Conservation (phyloP, 306 rosid genomes). For the Ochetophila trinervis region DNA sequence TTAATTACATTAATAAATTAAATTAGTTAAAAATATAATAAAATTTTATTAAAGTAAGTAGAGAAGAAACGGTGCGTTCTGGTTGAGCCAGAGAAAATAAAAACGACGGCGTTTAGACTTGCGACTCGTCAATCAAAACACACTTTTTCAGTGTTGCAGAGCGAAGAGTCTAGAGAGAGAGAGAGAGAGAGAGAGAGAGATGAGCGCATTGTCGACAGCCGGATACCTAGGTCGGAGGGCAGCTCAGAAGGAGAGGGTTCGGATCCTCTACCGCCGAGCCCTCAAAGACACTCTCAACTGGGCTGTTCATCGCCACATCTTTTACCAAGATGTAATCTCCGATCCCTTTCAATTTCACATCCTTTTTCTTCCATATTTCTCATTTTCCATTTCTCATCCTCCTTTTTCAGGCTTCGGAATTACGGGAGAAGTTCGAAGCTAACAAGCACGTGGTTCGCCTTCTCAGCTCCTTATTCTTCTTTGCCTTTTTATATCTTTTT, state of each 20-base stretch:
- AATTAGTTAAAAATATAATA: no score
- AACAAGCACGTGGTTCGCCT: constrained; percentile 71
- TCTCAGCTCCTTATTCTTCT: not conserved
- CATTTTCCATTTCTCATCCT: not conserved
- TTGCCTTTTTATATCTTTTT: not conserved
- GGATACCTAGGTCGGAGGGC: constrained; percentile 79
- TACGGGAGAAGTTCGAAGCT: constrained; percentile 81
- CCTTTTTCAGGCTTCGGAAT: constrained; percentile 62
- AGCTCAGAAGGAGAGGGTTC: constrained; percentile 90
- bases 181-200: constrained; percentile 22
- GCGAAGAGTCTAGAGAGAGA: not conserved
- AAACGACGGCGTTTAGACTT: not conserved
- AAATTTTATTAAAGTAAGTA: no score
- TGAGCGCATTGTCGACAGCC: constrained; percentile 52
- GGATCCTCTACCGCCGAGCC: constrained; percentile 89
- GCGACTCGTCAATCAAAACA: no score
- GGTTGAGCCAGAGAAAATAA: no score
- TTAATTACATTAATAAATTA: no score
- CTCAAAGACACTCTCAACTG: constrained; percentile 92
- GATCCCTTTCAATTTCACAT: not conserved
- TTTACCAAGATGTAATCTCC: constrained; percentile 63
- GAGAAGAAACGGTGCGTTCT: no score
- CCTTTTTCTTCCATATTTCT: not conserved
- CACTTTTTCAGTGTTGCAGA: no score
- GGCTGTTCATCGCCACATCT: constrained; percentile 99